phyloP scores from a whole-genome alignment of 352 stramenopile genomes.

The Phytophthora colocasiae region DNA sequence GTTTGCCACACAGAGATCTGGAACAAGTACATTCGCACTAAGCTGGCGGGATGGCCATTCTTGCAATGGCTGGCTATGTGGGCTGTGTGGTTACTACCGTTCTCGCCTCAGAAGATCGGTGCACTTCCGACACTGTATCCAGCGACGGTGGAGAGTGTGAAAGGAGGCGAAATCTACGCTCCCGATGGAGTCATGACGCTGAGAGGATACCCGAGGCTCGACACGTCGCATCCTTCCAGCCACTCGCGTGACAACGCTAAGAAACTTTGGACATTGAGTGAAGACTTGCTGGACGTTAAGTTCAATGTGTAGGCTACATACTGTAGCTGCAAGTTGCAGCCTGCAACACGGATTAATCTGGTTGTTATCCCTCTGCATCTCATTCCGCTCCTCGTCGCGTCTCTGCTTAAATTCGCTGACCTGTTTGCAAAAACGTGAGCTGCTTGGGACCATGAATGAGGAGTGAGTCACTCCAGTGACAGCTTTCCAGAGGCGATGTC shows the following conservation, averaged over 20 bases:
- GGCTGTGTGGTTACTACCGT: constrained; percentile 33
- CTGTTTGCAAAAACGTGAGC: constrained; percentile 29
- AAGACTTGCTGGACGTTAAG: constrained; percentile 35
- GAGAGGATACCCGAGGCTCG: constrained; percentile 51
- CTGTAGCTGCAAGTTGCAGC: neutral
- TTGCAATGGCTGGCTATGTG: constrained; percentile 59
- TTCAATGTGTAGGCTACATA: constrained; percentile 26
- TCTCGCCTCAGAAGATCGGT: constrained; percentile 48
- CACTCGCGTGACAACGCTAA: constrained; percentile 37
- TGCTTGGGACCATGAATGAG: constrained; percentile 9
- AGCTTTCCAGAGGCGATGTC: neutral
- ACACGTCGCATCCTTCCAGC: constrained; percentile 39
- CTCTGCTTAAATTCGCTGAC: constrained; percentile 41
- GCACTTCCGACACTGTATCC: constrained; percentile 59
- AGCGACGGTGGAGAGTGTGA: constrained; percentile 41
- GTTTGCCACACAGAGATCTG: constrained; percentile 48
- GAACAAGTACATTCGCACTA: constrained; percentile 41
- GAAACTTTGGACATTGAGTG: constrained; percentile 57
- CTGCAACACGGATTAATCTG: too few relatives aligned
- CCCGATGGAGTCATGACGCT: constrained; percentile 40
- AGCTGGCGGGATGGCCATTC: constrained; percentile 43
- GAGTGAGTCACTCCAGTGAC: too few relatives aligned
- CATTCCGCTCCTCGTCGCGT: constrained; percentile 4
- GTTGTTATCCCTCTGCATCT: too few relatives aligned
- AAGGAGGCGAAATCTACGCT: constrained; percentile 36